These are phyloP conservation scores for Auricularia auricula-judae DNA, from an alignment of 768 basidiomycete species.

Conservation along the genomic window DNA sequence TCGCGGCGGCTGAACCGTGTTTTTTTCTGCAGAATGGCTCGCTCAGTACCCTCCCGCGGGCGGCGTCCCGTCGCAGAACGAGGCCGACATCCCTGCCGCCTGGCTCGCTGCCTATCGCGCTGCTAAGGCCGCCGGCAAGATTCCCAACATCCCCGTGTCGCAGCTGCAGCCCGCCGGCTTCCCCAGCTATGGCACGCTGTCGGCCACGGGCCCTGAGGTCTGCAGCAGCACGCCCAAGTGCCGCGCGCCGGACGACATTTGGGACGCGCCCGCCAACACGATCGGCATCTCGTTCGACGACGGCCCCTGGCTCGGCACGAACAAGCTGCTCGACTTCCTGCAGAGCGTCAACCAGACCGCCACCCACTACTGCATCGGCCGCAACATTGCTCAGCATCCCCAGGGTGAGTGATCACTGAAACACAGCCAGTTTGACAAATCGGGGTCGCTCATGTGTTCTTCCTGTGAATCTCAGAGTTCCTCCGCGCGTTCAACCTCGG, in stretches of 20 bases:
- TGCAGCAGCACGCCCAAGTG: conserved; percentile 77
- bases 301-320: conserved; percentile 37
- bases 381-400: neutral
- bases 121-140: conserved; percentile 40
- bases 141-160: conserved; percentile 56
- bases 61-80: neutral
- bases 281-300: conserved; percentile 70
- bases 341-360: neutral
- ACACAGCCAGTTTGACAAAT: neutral
- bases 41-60: conserved; percentile 40
- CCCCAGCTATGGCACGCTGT: conserved; percentile 29
- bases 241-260: conserved; percentile 40
- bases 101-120: conserved; percentile 13
- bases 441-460: no score
- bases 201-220: conserved; percentile 31
- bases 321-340: neutral
- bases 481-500: neutral
- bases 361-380: neutral
- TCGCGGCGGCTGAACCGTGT: neutral
- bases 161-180: conserved; percentile 20
- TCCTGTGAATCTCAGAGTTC: neutral
- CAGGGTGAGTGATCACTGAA: neutral
- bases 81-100: neutral
- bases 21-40: conserved; percentile 42
- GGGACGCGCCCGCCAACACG: conserved; percentile 64